Base-by-base conservation (phyloP, 805 yeast species). In the Candida andamanensis region DNA sequence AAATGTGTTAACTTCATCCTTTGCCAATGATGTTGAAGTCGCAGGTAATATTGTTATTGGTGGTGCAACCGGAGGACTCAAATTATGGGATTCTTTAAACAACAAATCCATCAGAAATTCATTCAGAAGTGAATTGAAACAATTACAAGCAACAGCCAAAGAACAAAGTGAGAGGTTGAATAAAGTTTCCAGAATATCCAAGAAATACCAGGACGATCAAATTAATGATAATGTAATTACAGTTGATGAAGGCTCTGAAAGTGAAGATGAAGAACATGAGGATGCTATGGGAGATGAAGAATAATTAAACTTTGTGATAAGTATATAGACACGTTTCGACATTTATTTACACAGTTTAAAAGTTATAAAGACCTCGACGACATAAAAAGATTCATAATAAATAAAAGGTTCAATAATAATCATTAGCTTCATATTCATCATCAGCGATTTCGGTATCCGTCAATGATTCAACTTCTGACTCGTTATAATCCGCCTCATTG, bases 61-160 rank as follows among this genome's bases (percentile, higher is more conserved):
- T 46, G 98, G 98, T 50, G 85, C 83, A 26, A 71, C 72, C 32
- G 81, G 87, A 12, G 81, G 83, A 10, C 67, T 92, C 56, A 89
- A 87, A 63, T 73, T 92, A 63, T 92, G 97, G 95, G 97, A 92
- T 60, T 72, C 80, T 6, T 83, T 89, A 55, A 74, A 85, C 32
- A 92, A 92, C 62, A 67, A 75, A 40, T 70, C 90, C 11, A 89
- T 89, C 13, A 74, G 95, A 49, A 67, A 67, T 28, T 63, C 82
- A 3, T 80, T 90, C 58, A 74, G 71, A 29, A 68, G 62, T 8
- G 80, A 80, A 37, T 63, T 85, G 52, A 63, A 55, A 31, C 54
- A 51, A 2, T 56, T 82, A 30, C 85, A 81, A 60, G 47, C 41
- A 9, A 49, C 48, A 26, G 90, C 90, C 13, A 70, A 73, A 46